Evolutionary conservation across 371 early-diverging fungal species (phyloP), one percentile per base, ranked within the genome.

Genomic region (Saksenaea vasiformis): DNA sequence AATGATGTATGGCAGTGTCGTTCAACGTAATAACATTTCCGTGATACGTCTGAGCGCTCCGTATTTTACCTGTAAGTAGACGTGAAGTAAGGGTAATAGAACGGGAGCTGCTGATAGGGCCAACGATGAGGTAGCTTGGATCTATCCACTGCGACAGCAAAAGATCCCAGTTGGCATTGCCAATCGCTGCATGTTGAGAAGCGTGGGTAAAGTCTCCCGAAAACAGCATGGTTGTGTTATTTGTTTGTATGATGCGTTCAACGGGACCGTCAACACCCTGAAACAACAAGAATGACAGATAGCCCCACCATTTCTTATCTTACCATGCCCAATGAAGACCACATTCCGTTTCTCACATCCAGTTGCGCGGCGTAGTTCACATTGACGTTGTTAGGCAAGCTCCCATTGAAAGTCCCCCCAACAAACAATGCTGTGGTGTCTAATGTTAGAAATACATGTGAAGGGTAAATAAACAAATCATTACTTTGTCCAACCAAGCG

Each of bases 191-290:
- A 47, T 61, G 56, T 71, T 69, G 36, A 14, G 61, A 14, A 24
- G 59, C 13, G 9, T 59, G 62, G 1, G 65, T 36, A 14, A 72
- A 66, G 27, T 57, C 57, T n/a, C 82, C 82, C 15, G 79, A 75
- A 5, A 82, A 35, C 39, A 68, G 66, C 24, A 82, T 3, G 15
- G 62, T 62, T 11, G 43, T 28, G 11, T 68, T 65, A 5, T 35
- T 38, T 22, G 67, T 60, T 10, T 64, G 31, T 5, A 74, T 58
- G 9, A 72, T 36, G 10, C 68, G 31, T 24, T 58, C 55, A 5
- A 77, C 81, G 9, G 66, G 38, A 24, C 67, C 72, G 60, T 80
- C 66, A 1, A 73, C 57, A 28, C 77, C 76, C 73, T 80, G 56
- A 17, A 24, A 57, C 9, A 17, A 3, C 13, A 36, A 22, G 8